Evolutionary conservation across 1,284 basidiomycete genomes (phyloP), one percentile per base, ranked within the genome.

Genomic region (Papiliotrema flavescens): DNA sequence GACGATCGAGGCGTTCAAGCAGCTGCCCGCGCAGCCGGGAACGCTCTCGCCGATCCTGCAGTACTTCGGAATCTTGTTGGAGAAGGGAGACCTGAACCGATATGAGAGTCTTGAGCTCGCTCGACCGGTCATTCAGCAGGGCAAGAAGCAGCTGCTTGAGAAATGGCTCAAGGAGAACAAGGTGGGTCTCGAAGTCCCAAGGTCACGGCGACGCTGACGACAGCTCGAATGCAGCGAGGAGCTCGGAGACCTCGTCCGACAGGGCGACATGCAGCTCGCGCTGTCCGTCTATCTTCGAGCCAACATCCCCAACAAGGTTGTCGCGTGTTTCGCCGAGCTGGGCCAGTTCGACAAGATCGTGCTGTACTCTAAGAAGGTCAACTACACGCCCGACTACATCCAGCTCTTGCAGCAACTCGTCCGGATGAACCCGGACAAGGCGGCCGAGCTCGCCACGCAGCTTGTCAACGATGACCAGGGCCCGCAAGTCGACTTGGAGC

Each of bases 121-220:
- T 0, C 86, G 92, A 50, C 96, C 96, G 22, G 96, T 99, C 14
- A 80, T 99, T 48, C 87, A 91, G 66, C 96, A 99, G 80, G 93
- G 93, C 52, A 86, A 94, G 71, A 98, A 99, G 79, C 93, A 98
- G 71, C 80, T 98, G 44, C 82, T 99, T 24, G 96, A 99, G 80
- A 98, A 98, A 74, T 99, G 96, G 96, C 80, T 98, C 63, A 99
- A 99, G 80, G 96, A 98, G 82, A 97, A 97, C 81, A 99, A 98
- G 84, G 89, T 85, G 60, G 20, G 6, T 9, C 5, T 9, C 3
- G 20, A 28, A 1, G 13, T 4, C 15, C 7, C 20, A 15, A 15
- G 11, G 19, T 32, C 11, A 6, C 11, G n/a, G 17, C 26, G 15
- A 35, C 5, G 14, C 26, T 51, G 35, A 48, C 32, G 24, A 17